These are phyloP conservation scores for Pezicula carpinea DNA, from an alignment of 2,329 filamentous ascomycete genomes.

Conservation along the genomic window DNA sequence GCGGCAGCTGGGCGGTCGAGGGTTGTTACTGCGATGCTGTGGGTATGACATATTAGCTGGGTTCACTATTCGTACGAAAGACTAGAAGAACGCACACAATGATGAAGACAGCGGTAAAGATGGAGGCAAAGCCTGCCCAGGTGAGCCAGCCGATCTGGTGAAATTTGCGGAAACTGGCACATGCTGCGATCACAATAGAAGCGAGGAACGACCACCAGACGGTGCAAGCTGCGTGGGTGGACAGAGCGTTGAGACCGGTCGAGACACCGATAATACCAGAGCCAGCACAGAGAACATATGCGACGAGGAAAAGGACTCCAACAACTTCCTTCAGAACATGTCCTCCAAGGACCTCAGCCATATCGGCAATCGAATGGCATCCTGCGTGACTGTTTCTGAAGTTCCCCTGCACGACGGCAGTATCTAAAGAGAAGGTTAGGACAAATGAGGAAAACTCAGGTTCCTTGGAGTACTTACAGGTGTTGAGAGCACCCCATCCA, in stretches of 20 bases:
- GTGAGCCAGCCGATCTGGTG: conserved; percentile 58
- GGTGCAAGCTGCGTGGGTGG: conserved; percentile 52
- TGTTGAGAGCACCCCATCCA: conserved; percentile 32
- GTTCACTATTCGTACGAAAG: background rate
- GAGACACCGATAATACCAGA: conserved; percentile 56
- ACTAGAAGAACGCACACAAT: conserved; percentile 15
- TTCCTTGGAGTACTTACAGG: conserved; percentile 13
- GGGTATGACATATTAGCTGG: background rate
- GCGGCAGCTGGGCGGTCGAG: conserved; percentile 55
- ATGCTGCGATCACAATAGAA: conserved; percentile 41
- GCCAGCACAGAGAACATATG: conserved; percentile 51
- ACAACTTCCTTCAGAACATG: conserved; percentile 45
- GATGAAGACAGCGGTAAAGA: conserved; percentile 54
- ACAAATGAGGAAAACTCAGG: background rate
- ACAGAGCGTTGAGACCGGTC: conserved; percentile 55
- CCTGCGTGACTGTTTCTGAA: conserved; percentile 46
- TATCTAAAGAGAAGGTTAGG: conserved; percentile 22
- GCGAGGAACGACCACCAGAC: conserved; percentile 53
- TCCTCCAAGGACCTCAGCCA: conserved; percentile 53
- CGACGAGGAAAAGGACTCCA: conserved; percentile 51
- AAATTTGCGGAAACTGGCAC: conserved; percentile 52
- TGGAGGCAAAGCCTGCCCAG: conserved; percentile 54
- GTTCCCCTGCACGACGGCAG: conserved; percentile 43
- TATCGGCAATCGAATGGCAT: conserved; percentile 51
- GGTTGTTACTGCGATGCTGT: conserved; percentile 48